Conservation (phyloP, 345 rosid species). For the Raphanus sativus region DNA sequence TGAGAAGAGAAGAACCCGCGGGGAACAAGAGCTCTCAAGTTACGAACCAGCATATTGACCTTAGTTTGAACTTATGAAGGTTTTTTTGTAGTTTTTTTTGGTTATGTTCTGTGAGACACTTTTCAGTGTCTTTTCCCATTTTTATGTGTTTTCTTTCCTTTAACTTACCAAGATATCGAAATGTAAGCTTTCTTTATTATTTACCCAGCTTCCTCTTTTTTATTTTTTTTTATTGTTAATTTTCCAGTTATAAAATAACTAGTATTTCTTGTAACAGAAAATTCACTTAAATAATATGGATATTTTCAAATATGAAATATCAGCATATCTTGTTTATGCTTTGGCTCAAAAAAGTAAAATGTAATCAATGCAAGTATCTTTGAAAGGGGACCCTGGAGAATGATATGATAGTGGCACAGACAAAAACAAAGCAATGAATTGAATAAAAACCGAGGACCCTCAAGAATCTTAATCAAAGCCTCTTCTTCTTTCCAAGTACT, state of each 20-base stretch:
- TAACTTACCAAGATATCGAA: not conserved
- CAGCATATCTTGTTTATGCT: not conserved
- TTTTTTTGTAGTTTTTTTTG: not conserved
- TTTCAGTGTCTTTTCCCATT: not conserved
- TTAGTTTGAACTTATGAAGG: not conserved
- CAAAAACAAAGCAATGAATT: slow-evolving; percentile 36
- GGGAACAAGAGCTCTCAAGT: not conserved
- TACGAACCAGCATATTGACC: not conserved
- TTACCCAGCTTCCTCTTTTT: not conserved
- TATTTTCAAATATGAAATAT: not conserved
- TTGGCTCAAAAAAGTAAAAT: not conserved
- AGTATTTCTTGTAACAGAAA: not conserved
- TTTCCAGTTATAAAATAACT: not conserved
- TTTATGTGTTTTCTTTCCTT: not conserved
- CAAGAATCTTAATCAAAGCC: slow-evolving; percentile 1
- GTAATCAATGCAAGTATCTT: not conserved
- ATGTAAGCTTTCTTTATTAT: not conserved
- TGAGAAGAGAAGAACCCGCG: not conserved
- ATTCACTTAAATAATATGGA: not conserved
- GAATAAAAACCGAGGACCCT: slow-evolving; percentile 30
- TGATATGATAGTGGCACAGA: slow-evolving; percentile 20
- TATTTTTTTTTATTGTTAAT: not conserved
- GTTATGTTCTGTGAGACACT: not conserved
- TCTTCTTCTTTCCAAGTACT: slow-evolving; percentile 17
- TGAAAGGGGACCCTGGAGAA: not conserved